Conservation (phyloP, 129 eudicot genomes). For the Scalesia atractyloides region DNA sequence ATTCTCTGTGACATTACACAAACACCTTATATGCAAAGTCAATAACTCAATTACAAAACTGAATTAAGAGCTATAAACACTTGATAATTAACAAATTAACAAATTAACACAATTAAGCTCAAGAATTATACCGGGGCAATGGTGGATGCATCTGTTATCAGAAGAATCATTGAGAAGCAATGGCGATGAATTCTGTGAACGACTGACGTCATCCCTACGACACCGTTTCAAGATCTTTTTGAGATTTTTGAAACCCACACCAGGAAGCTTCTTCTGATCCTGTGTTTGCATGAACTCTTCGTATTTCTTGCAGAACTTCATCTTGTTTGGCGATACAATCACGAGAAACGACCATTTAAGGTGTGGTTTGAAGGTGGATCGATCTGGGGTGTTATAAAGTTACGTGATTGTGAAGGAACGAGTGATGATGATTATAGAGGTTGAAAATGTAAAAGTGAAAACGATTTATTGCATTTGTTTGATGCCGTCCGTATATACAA, state of each 20-base stretch:
- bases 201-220: slow-evolving; percentile 21
- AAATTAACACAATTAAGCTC: slow-evolving; percentile 10
- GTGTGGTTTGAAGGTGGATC: neutral
- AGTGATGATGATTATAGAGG: neutral
- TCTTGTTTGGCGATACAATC: neutral
- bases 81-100: neutral
- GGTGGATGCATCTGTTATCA: slow-evolving; percentile 16
- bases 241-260: slow-evolving; percentile 39
- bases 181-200: slow-evolving; percentile 4
- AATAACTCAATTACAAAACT: neutral
- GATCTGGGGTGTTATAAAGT: neutral
- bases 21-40: slow-evolving; percentile 7
- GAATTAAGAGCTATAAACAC: slow-evolving; percentile 9
- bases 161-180: slow-evolving; percentile 1
- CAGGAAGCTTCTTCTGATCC: slow-evolving; percentile 34
- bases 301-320: slow-evolving; percentile 41
- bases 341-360: neutral
- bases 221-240: slow-evolving; percentile 41
- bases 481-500: neutral
- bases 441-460: neutral
- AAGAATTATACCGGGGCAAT: slow-evolving; percentile 29
- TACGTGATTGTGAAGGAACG: neutral
- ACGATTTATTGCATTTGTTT: neutral
- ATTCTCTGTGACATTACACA: slow-evolving; percentile 15
- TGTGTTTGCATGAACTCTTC: slow-evolving; percentile 41